Base-by-base conservation (phyloP, 2,329 filamentous ascomycete species). In the Aspergillus fructus region DNA sequence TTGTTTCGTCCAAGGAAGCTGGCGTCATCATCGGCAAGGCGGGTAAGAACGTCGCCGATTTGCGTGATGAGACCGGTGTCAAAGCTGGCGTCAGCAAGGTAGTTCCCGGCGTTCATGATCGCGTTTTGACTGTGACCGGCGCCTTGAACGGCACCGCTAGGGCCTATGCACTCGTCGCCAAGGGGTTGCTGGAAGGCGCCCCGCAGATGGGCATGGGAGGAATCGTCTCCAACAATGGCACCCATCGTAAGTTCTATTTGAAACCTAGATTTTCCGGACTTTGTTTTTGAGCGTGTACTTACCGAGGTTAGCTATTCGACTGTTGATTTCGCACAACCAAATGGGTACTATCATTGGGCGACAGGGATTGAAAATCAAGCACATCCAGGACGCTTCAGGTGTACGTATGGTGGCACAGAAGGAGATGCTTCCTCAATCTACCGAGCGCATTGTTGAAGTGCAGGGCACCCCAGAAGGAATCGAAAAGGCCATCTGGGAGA, bases 321-420 rank as follows among this genome's bases (percentile, higher is more conserved):
- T 99, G 33, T 88, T 99, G 74, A 97, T 99, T 76, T 99, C 94
- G 34, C 93, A 99, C 81, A 97, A 97, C 76, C 94, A 99, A 79
- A 99, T 99, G 94, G 94, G 94, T 62, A 99, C 94, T 69, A 97
- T 99, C 79, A 99, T 99, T 72, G 94, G 94, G 69, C 88, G 92
- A 64, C 90, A 96, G 75, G 94, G 94, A 59, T 83, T 97, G 66
- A 99, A 97, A 83, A 99, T 99, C 83, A 99, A 99, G 84, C 91
- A 97, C 75, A 99, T 99, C 66, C 94, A 99, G 76, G 94, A 99
- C 75, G 88, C 87, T 30, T 97, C 94, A 5, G 93, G 93, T 64
- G 94, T 97, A 58, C 93, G 94, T 72, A 99, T 99, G 94, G 93
- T 99, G 49, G 94, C 94, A 41, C 94, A 99, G 78, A 99, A 99